A percentile compares a stretch with the other conserved stretches of the same genome.
phyloP scores from a whole-genome alignment of 2,329 filamentous ascomycete genomes.

The Calonectria pteridis region DNA sequence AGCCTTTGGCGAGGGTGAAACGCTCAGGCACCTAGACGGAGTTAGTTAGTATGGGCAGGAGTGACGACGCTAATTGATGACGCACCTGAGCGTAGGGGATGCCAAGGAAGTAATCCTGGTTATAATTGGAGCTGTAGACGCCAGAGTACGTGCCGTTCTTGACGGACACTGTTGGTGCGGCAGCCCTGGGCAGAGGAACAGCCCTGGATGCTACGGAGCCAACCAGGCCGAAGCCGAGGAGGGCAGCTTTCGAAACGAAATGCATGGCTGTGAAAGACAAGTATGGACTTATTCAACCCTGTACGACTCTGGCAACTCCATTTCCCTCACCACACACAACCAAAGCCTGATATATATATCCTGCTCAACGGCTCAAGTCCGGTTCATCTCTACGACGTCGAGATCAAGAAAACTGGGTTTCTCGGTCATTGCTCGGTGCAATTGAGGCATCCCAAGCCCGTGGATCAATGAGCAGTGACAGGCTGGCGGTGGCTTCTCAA shows the following conservation, averaged over 20 bases:
- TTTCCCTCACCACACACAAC: background rate
- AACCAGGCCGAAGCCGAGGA: conserved; percentile 11
- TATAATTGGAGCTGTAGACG: conserved; percentile 31
- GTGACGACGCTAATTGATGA: background rate
- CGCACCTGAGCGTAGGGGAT: conserved; percentile 40
- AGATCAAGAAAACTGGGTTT: background rate
- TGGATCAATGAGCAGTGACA: background rate
- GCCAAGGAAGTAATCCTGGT: conserved; percentile 40
- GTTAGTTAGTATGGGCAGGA: background rate
- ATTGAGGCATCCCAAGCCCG: background rate
- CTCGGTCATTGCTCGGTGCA: conserved; percentile 20
- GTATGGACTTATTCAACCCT: background rate
- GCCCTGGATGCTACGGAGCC: conserved; percentile 6
- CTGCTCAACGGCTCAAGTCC: background rate
- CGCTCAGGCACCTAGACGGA: conserved; percentile 30
- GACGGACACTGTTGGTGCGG: conserved; percentile 30
- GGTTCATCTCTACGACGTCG: background rate
- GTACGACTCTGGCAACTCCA: background rate
- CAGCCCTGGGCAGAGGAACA: background rate
- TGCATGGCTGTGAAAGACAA: conserved; percentile 5
- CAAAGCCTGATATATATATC: conserved; percentile 3
- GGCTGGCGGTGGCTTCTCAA: background rate
- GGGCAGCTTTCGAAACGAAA: background rate
- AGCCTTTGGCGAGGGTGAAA: conserved; percentile 46
- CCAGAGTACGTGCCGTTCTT: conserved; percentile 41